These are phyloP conservation scores for Corrigiola litoralis DNA, from an alignment of 179 eudicot species.

Conservation along the genomic window DNA sequence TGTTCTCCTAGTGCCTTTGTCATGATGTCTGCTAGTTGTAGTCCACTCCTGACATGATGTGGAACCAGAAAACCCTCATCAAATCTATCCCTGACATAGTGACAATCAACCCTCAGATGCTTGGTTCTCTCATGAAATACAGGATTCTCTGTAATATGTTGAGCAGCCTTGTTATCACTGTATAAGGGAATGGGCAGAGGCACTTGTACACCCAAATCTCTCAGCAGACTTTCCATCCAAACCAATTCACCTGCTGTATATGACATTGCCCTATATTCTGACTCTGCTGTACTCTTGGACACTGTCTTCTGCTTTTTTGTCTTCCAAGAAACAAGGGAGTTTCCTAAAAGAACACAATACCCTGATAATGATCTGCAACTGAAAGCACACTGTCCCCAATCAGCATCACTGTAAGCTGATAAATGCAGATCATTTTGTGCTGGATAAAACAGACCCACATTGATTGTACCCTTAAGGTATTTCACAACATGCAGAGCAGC, in stretches of 20 bases:
- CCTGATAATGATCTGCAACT: neutral
- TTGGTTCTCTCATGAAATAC: neutral
- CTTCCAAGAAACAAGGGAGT: neutral
- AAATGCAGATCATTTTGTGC: neutral
- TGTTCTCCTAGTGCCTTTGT: no score
- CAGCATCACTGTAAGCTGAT: neutral
- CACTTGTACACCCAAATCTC: neutral
- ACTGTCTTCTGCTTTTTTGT: no score
- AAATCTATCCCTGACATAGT: neutral
- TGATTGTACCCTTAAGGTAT: neutral
- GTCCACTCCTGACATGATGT: no score
- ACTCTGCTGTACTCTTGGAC: no score
- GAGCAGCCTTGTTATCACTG: neutral
- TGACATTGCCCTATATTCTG: neutral
- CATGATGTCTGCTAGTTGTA: no score
- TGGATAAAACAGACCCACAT: neutral
- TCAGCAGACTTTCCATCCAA: neutral
- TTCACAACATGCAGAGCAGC: neutral
- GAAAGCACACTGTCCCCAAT: no score
- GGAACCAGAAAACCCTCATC: no score
- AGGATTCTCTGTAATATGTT: neutral
- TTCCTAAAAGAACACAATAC: neutral
- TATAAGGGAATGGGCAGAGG: neutral
- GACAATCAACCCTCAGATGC: neutral
- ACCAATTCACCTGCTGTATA: neutral